These are phyloP conservation scores for Lipomyces chichibuensis DNA, from an alignment of 805 yeast genomes.

Conservation along the genomic window DNA sequence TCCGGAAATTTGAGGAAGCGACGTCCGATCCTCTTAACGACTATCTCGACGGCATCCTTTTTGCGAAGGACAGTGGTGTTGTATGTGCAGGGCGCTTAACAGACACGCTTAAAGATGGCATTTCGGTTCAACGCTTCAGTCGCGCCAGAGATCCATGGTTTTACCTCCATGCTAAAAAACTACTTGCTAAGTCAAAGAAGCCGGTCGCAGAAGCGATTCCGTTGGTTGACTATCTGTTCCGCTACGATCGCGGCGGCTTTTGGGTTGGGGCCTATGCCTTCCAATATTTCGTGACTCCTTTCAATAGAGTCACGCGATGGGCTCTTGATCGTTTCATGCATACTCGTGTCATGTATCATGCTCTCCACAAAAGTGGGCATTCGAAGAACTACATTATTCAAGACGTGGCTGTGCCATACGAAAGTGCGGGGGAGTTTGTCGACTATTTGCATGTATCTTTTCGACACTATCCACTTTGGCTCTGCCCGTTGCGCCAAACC, in stretches of 20 bases:
- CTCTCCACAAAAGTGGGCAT: constrained; percentile 8
- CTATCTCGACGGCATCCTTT: constrained; percentile 10
- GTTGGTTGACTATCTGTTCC: constrained; percentile 8
- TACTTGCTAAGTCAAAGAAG: background rate
- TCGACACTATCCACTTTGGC: constrained; percentile 11
- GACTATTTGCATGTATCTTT: constrained; percentile 2
- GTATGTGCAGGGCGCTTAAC: constrained; percentile 4
- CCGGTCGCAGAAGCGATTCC: constrained; percentile 8
- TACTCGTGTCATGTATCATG: constrained; percentile 13
- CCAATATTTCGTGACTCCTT: constrained; percentile 9
- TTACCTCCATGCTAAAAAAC: constrained; percentile 7
- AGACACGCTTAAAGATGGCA: background rate
- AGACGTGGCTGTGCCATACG: constrained; percentile 9
- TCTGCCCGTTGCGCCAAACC: constrained; percentile 7
- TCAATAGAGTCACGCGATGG: constrained; percentile 12
- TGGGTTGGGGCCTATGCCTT: constrained; percentile 10
- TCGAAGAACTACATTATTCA: constrained; percentile 3
- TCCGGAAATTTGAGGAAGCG: constrained; percentile 2
- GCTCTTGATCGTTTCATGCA: constrained; percentile 9
- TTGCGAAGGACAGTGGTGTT: constrained; percentile 3
- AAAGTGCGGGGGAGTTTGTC: background rate
- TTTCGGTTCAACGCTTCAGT: constrained; percentile 4
- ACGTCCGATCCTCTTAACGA: background rate
- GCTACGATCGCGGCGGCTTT: constrained; percentile 13
- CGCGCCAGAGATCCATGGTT: constrained; percentile 9